Evolutionary conservation across 495 filamentous ascomycete genomes (phyloP), one percentile per base, ranked within the genome.

Genomic region (Trichoderma erinaceum): DNA sequence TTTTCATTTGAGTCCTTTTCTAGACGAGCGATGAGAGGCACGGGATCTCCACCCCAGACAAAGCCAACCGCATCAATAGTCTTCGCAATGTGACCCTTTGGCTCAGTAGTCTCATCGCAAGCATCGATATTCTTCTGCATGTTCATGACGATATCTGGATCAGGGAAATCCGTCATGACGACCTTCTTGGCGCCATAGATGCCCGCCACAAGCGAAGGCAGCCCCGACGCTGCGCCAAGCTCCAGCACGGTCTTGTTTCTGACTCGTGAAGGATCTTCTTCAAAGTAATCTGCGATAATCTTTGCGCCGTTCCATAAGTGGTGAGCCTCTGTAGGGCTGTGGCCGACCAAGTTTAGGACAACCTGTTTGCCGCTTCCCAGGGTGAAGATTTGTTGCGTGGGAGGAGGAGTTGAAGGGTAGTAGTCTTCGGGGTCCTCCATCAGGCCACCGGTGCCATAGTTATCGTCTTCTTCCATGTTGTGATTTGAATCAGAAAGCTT

Each of bases 251-350:
- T 84, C 66, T 87, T 90, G 46, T 76, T 79, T 1, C 74, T 68
- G 27, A 96, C 79, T 13, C 92, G 82, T 3, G 73, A 70, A 18
- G 87, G 83, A 69, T 86, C 79, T 32, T 83, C 74, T 76, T 97
- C 90, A 69, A 98, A 87, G 78, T 93, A 92, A 69, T 85, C 78
- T 13, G 92, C 85, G 66, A 93, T 84, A 13, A 88, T 84, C 25
- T 88, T 87, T 66, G 88, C 86, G 66, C 90, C 93, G 77, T 97
- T 92, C 94, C 94, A 98, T 12, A 98, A 87, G 64, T 90, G 85
- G 77, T 98, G 91, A 5, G 92, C 94, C 85, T 96, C 97, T 27
- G 96, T 83, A 12, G 94, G 92, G 82, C 90, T 93, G 77, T 92
- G 88, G 64, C 94, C 94, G 46, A 98, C 92, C 7, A 98, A 86